Evolutionary conservation across 2,329 filamentous ascomycete species (phyloP).

Genomic region (Thermothelomyces thermophilus): DNA sequence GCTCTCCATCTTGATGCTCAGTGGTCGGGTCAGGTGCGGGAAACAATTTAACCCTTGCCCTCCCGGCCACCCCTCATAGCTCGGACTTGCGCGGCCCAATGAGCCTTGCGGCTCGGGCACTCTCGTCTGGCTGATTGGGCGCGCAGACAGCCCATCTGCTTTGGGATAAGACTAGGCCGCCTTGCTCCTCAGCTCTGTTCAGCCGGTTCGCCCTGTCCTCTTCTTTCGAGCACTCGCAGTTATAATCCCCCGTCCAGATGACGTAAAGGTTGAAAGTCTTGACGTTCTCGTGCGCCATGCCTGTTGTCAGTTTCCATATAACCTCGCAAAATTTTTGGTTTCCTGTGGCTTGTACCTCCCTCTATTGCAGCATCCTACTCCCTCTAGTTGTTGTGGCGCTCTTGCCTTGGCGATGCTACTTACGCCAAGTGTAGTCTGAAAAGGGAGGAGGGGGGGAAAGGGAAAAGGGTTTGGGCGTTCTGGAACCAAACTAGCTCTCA

Average conservation of each 20-base stretch:
- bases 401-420: background rate
- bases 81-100: background rate
- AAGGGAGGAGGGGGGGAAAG: background rate
- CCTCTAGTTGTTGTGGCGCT: background rate
- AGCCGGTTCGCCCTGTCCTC: constrained; percentile 18
- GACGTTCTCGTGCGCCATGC: background rate
- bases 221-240: background rate
- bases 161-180: constrained; percentile 11
- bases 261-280: background rate
- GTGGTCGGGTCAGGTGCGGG: constrained; percentile 6
- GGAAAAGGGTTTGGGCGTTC: background rate
- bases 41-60: background rate
- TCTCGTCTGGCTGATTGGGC: constrained; percentile 8
- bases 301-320: background rate
- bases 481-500: background rate
- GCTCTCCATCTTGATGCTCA: constrained; percentile 3
- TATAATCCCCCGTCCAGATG: background rate
- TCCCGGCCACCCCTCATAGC: constrained; percentile 1
- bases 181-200: constrained; percentile 20
- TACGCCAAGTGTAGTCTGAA: background rate
- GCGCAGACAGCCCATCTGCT: constrained; percentile 6
- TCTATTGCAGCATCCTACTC: background rate
- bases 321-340: background rate
- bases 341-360: constrained; percentile 1
- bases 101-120: background rate